Conservation (phyloP, 345 rosid species). For the Turritis glabra region DNA sequence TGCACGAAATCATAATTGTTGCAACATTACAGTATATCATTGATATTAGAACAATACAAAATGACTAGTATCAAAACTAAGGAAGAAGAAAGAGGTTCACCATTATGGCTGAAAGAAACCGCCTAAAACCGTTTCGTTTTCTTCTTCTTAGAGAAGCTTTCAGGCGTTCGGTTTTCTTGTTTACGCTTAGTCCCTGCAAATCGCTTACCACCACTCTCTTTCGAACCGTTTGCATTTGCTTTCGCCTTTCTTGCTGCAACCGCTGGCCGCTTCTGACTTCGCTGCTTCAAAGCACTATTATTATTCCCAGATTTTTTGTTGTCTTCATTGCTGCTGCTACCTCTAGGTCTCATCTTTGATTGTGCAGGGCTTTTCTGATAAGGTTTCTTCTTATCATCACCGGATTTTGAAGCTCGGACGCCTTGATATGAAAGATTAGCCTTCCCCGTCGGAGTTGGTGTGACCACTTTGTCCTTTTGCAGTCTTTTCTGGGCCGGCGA, state of each 20-base stretch:
- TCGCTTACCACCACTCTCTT: conserved; percentile 43
- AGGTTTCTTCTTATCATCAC: conserved; percentile 52
- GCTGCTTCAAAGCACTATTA: conserved; percentile 44
- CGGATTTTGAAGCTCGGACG: conserved; percentile 72
- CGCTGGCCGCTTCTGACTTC: conserved; percentile 64
- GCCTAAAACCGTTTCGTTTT: conserved; percentile 48
- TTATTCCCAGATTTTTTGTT: conserved; percentile 24
- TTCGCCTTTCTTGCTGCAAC: conserved; percentile 85
- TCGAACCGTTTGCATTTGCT: conserved; percentile 44
- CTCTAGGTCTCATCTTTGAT: conserved; percentile 42
- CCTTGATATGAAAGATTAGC: conserved; percentile 72
- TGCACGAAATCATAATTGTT: conserved; percentile 12
- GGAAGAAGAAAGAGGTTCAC: conserved; percentile 7
- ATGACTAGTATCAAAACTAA: conserved; percentile 24
- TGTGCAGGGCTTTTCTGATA: conserved; percentile 40
- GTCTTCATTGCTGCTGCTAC: conserved; percentile 11
- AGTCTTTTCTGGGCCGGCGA: conserved; percentile 53
- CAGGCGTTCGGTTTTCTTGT: conserved; percentile 47
- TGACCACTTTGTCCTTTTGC: conserved; percentile 41
- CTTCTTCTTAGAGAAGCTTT: conserved; percentile 53
- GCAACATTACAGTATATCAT: conserved; percentile 30
- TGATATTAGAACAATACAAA: conserved; percentile 14
- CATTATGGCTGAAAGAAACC: neutral
- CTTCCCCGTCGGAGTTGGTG: conserved; percentile 47
- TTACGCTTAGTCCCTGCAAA: conserved; percentile 71